A percentile compares a stretch with the other conserved stretches of the same genome.
Evolutionary conservation across 345 rosid genomes (phyloP).

Genomic region (Camelina neglecta): DNA sequence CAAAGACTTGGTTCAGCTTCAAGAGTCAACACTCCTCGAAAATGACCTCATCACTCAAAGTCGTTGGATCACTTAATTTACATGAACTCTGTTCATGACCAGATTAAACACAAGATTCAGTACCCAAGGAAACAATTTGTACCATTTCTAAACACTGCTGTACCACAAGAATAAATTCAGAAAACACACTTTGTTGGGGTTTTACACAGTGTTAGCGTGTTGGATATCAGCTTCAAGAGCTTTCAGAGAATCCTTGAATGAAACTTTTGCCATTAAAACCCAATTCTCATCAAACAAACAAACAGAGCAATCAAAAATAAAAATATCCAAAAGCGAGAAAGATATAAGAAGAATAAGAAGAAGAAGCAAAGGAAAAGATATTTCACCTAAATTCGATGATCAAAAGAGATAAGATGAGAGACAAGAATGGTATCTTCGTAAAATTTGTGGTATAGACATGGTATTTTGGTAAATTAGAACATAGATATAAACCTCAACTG

Average conservation of each 20-base stretch:
- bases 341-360: background rate
- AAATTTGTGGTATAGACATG: too few species aligned
- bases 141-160: constrained; percentile 6
- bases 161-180: background rate
- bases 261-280: constrained; percentile 61
- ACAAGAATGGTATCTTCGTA: too few species aligned
- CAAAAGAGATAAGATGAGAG: too few species aligned
- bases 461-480: too few species aligned
- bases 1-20: constrained; percentile 22
- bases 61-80: background rate
- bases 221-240: constrained; percentile 94
- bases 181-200: background rate
- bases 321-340: constrained; percentile 9
- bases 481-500: too few species aligned
- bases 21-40: constrained; percentile 20
- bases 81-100: background rate
- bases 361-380: constrained; percentile 15
- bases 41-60: constrained; percentile 13
- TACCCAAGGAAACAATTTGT: constrained; percentile 2
- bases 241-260: constrained; percentile 91
- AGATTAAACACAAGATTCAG: constrained; percentile 15
- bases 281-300: constrained; percentile 32
- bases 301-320: background rate
- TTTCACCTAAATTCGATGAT: too few species aligned
- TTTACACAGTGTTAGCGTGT: constrained; percentile 87